A percentile compares a stretch with the other conserved stretches of the same genome.
Evolutionary conservation across 352 stramenopile species (phyloP).

Genomic region (Phytophthora multivora): DNA sequence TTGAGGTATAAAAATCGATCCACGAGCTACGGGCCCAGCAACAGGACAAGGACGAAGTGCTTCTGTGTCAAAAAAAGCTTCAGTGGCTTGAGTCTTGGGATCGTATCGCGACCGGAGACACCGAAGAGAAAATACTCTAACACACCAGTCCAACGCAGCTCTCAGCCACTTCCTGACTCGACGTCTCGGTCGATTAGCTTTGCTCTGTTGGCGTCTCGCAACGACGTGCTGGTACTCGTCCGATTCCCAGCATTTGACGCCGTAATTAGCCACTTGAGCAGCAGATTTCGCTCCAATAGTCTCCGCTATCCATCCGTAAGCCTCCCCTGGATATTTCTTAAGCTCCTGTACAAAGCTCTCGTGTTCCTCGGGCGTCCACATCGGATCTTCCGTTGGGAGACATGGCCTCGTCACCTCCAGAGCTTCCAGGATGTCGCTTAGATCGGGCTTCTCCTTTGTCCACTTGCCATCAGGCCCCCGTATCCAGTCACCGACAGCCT

Average conservation of each 20-base stretch:
- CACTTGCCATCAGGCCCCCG: no score
- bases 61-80: no score
- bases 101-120: background rate
- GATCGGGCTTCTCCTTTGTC: no score
- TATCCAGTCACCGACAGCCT: no score
- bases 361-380: conserved; percentile 8
- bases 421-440: background rate
- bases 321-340: background rate
- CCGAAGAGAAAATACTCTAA: conserved; percentile 1
- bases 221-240: background rate
- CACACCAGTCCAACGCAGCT: conserved; percentile 1
- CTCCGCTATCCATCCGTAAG: background rate
- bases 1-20: background rate
- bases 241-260: conserved; percentile 1
- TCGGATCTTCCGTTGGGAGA: background rate
- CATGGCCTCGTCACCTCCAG: background rate
- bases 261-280: background rate
- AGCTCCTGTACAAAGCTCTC: background rate
- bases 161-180: conserved; percentile 10
- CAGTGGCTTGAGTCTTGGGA: no score
- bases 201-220: background rate
- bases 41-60: background rate
- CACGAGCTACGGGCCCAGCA: no score
- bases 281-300: background rate
- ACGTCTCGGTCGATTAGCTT: background rate